These are phyloP conservation scores for Suillus subluteus DNA, from an alignment of 768 basidiomycete genomes.

Conservation along the genomic window DNA sequence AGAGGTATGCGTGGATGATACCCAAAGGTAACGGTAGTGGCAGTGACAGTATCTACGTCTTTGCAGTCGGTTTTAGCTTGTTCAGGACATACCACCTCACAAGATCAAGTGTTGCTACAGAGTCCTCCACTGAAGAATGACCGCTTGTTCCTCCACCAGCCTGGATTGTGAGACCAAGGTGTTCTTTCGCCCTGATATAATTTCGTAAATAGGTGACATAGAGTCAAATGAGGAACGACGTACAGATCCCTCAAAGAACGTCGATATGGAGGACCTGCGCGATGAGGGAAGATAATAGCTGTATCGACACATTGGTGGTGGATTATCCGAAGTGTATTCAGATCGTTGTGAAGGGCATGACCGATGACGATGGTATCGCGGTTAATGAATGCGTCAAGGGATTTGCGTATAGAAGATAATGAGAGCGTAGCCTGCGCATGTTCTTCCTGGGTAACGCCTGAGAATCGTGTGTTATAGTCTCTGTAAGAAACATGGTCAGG, in stretches of 20 bases:
- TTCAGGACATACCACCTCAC: conserved; percentile 83
- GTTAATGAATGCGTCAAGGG: conserved; percentile 73
- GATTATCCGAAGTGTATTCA: conserved; percentile 86
- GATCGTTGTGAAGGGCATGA: conserved; percentile 91
- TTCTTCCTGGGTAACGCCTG: conserved; percentile 69
- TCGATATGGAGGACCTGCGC: conserved; percentile 74
- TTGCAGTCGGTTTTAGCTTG: conserved; percentile 41
- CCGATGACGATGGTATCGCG: conserved; percentile 87
- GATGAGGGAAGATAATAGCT: conserved; percentile 83
- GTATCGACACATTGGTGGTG: conserved; percentile 90
- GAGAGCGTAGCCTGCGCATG: conserved; percentile 67
- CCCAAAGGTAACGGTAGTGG: conserved; percentile 13
- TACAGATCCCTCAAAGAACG: conserved; percentile 84
- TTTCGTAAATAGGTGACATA: conserved; percentile 15
- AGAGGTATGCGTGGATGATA: conserved; percentile 4
- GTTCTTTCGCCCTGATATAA: conserved; percentile 72
- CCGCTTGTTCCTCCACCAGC: conserved; percentile 72
- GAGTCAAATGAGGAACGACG: conserved; percentile 18
- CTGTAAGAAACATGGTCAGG: conserved; percentile 41
- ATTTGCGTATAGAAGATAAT: conserved; percentile 64
- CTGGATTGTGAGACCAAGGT: conserved; percentile 83
- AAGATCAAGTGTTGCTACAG: conserved; percentile 84
- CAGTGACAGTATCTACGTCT: conserved; percentile 15
- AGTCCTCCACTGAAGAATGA: conserved; percentile 92
- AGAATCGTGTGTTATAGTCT: conserved; percentile 92